phyloP scores from a whole-genome alignment of 371 early-diverging fungal genomes.

The Zychaea mexicana region DNA sequence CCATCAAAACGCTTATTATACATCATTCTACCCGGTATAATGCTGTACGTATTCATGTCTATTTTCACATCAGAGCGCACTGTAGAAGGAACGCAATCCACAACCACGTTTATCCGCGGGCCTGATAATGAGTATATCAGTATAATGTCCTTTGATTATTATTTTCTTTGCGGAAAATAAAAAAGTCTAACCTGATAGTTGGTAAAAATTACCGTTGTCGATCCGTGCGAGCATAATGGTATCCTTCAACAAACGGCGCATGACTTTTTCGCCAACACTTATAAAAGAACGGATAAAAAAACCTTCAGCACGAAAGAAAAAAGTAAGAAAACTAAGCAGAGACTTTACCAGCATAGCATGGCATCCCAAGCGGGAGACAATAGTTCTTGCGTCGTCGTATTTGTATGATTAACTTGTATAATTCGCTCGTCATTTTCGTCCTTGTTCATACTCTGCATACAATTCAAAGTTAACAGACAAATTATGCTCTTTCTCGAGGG shows the following conservation, averaged over 20 bases:
- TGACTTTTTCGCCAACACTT: neutral
- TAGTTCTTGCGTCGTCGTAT: too few species aligned
- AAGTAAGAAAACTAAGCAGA: neutral
- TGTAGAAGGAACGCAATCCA: neutral
- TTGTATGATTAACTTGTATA: too few species aligned
- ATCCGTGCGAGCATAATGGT: neutral
- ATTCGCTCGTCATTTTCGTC: too few species aligned
- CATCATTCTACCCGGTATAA: neutral
- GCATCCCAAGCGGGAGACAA: too few species aligned
- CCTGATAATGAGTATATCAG: neutral
- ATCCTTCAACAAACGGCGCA: neutral
- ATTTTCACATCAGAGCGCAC: too few species aligned
- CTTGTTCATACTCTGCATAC: too few species aligned
- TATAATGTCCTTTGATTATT: too few species aligned
- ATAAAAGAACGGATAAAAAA: neutral
- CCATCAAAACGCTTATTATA: neutral
- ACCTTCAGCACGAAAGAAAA: too few species aligned
- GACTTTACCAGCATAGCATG: neutral
- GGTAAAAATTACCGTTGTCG: neutral
- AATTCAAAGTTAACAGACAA: too few species aligned
- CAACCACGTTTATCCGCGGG: neutral
- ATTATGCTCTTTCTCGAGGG: too few species aligned
- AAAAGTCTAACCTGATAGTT: neutral
- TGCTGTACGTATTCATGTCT: neutral
- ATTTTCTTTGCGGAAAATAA: too few species aligned